Percentiles rank a stretch among this genome's conserved stretches.
Evolutionary conservation across 306 rosid species (phyloP).

Genomic region (Quercus robur): DNA sequence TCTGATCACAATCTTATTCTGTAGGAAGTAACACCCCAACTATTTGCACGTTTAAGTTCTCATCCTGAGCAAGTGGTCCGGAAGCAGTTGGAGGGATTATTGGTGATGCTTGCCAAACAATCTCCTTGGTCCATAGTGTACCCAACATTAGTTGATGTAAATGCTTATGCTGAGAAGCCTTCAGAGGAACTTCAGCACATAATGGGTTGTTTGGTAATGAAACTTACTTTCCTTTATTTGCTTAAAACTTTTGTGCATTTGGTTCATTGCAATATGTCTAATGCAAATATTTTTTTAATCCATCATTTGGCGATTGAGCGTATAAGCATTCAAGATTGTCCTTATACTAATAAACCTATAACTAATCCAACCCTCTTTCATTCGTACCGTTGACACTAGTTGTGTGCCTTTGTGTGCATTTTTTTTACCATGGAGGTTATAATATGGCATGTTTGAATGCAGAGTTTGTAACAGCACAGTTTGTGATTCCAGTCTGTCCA

Average conservation of each 20-base stretch:
- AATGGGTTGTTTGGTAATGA: slow-evolving; percentile 79
- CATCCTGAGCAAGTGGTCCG: slow-evolving; percentile 87
- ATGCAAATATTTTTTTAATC: not conserved
- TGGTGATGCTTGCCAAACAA: slow-evolving; percentile 85
- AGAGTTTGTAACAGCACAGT: not conserved
- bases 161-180: slow-evolving; percentile 84
- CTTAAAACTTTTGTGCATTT: not conserved
- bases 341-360: not conserved
- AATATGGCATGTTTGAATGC: not conserved
- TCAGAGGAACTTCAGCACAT: slow-evolving; percentile 89
- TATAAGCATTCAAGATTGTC: not conserved
- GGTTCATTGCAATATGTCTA: not conserved
- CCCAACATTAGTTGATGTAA: slow-evolving; percentile 86
- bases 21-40: slow-evolving; percentile 90
- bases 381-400: not conserved
- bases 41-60: slow-evolving; percentile 87
- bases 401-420: not conserved
- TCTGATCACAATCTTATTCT: slow-evolving; percentile 27
- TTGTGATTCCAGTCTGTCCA: not conserved
- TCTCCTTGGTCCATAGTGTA: slow-evolving; percentile 91
- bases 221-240: slow-evolving; percentile 27
- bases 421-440: not conserved
- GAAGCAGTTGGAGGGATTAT: slow-evolving; percentile 84
- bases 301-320: slow-evolving; percentile 15
- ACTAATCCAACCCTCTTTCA: not conserved